Evolutionary conservation across 768 basidiomycete species (phyloP).

Genomic region (Mycena chlorophos): DNA sequence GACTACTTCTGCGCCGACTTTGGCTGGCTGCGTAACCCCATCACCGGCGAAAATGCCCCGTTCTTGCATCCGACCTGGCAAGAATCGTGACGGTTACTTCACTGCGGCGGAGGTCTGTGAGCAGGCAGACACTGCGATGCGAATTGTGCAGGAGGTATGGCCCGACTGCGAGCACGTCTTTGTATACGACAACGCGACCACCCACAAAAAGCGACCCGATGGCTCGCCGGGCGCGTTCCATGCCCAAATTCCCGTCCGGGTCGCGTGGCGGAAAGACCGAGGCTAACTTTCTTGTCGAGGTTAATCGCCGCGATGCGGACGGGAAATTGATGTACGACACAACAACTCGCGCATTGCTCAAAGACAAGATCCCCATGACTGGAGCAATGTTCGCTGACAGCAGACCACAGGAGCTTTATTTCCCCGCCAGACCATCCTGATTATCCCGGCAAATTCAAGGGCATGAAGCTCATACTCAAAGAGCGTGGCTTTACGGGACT

Average conservation of each 20-base stretch:
- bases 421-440: conserved; percentile 1
- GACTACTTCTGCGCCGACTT: conserved; percentile 37
- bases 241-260: conserved; percentile 21
- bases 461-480: conserved; percentile 27
- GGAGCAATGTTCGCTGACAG: conserved; percentile 10
- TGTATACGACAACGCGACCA: conserved; percentile 7
- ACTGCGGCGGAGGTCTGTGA: conserved; percentile 14
- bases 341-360: neutral
- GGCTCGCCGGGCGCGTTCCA: conserved; percentile 24
- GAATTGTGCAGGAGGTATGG: conserved; percentile 25
- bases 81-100: conserved; percentile 27
- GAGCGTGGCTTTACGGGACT: neutral
- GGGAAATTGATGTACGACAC: neutral
- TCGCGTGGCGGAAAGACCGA: neutral
- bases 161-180: conserved; percentile 23
- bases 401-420: conserved; percentile 7
- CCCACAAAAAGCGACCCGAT: conserved; percentile 21
- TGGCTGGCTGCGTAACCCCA: conserved; percentile 26
- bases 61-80: conserved; percentile 26
- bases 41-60: conserved; percentile 19
- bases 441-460: conserved; percentile 31
- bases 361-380: conserved; percentile 15
- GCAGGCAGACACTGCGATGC: conserved; percentile 20
- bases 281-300: neutral
- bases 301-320: neutral